A percentile compares a stretch with the other conserved stretches of the same genome.
Evolutionary conservation across 305 asterid species (phyloP).

Genomic region (Petunia hybrid): DNA sequence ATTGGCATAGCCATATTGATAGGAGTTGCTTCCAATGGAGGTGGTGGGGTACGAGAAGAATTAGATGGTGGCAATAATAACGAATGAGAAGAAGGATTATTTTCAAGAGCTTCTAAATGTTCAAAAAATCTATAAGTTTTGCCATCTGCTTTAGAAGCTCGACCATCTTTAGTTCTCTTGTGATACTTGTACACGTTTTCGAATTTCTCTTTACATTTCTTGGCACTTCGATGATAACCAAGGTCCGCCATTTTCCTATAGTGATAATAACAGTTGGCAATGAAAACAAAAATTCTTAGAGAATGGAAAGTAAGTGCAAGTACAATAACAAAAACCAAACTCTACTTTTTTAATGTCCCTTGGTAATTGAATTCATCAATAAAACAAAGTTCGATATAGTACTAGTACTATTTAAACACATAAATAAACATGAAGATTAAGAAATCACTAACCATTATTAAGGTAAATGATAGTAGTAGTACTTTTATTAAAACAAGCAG

Average conservation of each 20-base stretch:
- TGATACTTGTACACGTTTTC: constrained; percentile 94
- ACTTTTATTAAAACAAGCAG: neutral
- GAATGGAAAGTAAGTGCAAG: neutral
- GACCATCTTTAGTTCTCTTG: constrained; percentile 85
- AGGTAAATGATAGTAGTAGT: constrained; percentile 23
- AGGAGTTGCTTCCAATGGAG: constrained; percentile 37
- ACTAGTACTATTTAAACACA: constrained; percentile 38
- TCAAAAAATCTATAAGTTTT: constrained; percentile 85
- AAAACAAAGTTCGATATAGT: constrained; percentile 25
- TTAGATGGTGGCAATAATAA: constrained; percentile 45
- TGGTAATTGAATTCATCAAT: constrained; percentile 35
- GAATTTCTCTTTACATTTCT: constrained; percentile 96
- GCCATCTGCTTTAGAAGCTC: constrained; percentile 82
- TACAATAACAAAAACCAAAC: neutral
- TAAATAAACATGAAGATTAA: constrained; percentile 44
- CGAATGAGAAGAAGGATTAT: constrained; percentile 45
- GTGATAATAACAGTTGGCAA: constrained; percentile 29
- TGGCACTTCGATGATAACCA: constrained; percentile 78
- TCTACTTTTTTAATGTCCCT: constrained; percentile 21
- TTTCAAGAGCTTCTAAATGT: constrained; percentile 75
- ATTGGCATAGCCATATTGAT: constrained; percentile 26
- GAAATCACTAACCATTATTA: constrained; percentile 24
- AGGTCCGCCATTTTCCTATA: constrained; percentile 88
- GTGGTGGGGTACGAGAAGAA: constrained; percentile 42
- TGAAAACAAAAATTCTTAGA: constrained; percentile 16